Evolutionary conservation across 805 yeast species (phyloP), one percentile per base, ranked within the genome.

Genomic region (Saturnispora serradocipensis): DNA sequence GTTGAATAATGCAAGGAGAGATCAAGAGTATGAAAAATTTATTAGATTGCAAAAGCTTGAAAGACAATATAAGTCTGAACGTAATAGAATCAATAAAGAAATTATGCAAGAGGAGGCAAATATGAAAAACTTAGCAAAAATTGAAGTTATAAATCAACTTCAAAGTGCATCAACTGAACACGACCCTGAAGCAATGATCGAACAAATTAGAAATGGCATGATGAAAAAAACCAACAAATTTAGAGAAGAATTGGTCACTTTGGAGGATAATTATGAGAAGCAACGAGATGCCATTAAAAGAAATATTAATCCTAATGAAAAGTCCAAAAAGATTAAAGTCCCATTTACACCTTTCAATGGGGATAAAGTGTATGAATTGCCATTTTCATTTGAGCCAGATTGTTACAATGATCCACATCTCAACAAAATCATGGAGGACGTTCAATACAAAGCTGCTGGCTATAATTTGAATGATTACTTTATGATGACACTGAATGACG

Each of bases 291-390:
- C 60, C 6, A 58, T 67, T 10, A 43, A 60, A 15, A 58, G 54
- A 16, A 60, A 62, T 36, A 54, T 59, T 7, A 60, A 57, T 40
- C 60, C 63, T 49, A 60, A 64, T 45, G 58, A 55, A 28, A 53
- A 51, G 40, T 39, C 46, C 25, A 61, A 51, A 11, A 57, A 59
- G 51, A 51, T 55, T 10, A 54, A 56, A 22, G 48, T 61, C 5
- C 98, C 98, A 16, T 91, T 90, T 66, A 89, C 98, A 10, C 98
- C 98, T 8, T 91, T 91, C 69, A 82, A 84, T 62, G 97, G 97
- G 44, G 98, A 91, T 68, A 74, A 93, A 54, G 82, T 84, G 53
- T 54, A 70, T 7, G 67, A 72, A 24, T 72, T 73, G 50, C 72
- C 76, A 28, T 89, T 80, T 67, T 55, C 55, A 15, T 69, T 66